phyloP scores from a whole-genome alignment of 805 yeast genomes.

The Nakazawaea ernobii region DNA sequence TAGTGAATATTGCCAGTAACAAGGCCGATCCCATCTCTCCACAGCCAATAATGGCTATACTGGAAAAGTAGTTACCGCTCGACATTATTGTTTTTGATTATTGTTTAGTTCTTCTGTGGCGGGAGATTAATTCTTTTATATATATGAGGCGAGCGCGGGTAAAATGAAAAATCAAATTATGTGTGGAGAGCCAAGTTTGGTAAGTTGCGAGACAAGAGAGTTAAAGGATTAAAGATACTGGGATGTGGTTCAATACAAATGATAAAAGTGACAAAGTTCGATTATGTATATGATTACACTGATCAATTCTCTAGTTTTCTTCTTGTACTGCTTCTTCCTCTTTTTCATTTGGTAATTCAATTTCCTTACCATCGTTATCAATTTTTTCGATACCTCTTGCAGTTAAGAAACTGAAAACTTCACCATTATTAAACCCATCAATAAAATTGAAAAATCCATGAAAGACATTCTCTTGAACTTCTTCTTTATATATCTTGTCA shows the following conservation, averaged over 20 bases:
- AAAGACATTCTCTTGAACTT: constrained; percentile 79
- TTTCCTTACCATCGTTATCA: constrained; percentile 18
- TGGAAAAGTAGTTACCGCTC: neutral
- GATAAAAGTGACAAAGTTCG: too few relatives aligned
- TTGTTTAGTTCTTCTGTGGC: too few relatives aligned
- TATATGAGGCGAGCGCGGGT: too few relatives aligned
- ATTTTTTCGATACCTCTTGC: constrained; percentile 35
- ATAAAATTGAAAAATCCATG: constrained; percentile 88
- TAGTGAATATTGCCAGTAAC: neutral
- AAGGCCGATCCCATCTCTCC: constrained; percentile 7
- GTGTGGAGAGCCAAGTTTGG: too few relatives aligned
- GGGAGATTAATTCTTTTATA: too few relatives aligned
- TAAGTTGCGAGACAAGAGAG: too few relatives aligned
- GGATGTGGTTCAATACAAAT: too few relatives aligned
- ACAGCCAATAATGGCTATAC: constrained; percentile 4
- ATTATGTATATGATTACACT: neutral
- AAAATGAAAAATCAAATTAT: too few relatives aligned
- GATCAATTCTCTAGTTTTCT: neutral
- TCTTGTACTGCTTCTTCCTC: neutral
- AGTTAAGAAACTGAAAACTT: constrained; percentile 53
- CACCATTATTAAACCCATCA: constrained; percentile 67
- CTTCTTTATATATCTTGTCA: constrained; percentile 89
- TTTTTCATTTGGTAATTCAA: constrained; percentile 18
- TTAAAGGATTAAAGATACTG: too few relatives aligned
- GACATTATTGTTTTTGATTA: neutral